Base-by-base conservation (phyloP, 148 eudicot genomes). In the Amaranthus cruentus region DNA sequence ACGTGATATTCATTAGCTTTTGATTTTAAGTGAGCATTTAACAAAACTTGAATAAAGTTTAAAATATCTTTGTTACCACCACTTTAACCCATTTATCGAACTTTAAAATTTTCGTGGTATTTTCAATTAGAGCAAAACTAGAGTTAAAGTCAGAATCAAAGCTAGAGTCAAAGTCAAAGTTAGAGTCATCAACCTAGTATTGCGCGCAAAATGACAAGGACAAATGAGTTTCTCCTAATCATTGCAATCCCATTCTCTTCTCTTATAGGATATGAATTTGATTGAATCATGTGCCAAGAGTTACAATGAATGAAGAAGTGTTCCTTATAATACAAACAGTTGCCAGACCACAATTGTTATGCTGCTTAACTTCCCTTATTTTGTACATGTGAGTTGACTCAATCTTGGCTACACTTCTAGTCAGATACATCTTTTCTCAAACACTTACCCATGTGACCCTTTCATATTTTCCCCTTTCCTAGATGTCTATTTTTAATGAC, bases 341-440 rank as follows among this genome's bases (percentile, higher is more conserved):
- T 69, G 21, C 0, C 77, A 79, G 81, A 79, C 81, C 81, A 69
- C 3, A 54, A 62, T 38, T 58, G 28, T 44, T 63, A 73, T 28
- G 55, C 28, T 14, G 52, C 48, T 51, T 48, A 53, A 64, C 70
- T 54, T 70, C 70, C 53, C 64, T 70, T 70, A 55, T 54, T 38
- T 53, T 47, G 10, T 54, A 61, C 79, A 76, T 76, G 79, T 76
- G 79, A 55, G 63, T 55, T 70, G 79, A 76, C 73, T 76, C 68
- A 69, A 6, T 68, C n/a, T 65, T 65, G 68, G 68, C 52, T 65
- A 65, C 52, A 65, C 2, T 2, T 28, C 38, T 7, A 18, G 15
- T 50, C 78, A 61, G 75, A 73, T 51, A 38, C 75, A 60, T 71
- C 65, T 47, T 59, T 47, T 71, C 58, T 51, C 58, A 62, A 21